Percentiles rank a stretch among this genome's conserved stretches.
phyloP scores from a whole-genome alignment of 805 yeast species.

The Myxozyma kluyveri region DNA sequence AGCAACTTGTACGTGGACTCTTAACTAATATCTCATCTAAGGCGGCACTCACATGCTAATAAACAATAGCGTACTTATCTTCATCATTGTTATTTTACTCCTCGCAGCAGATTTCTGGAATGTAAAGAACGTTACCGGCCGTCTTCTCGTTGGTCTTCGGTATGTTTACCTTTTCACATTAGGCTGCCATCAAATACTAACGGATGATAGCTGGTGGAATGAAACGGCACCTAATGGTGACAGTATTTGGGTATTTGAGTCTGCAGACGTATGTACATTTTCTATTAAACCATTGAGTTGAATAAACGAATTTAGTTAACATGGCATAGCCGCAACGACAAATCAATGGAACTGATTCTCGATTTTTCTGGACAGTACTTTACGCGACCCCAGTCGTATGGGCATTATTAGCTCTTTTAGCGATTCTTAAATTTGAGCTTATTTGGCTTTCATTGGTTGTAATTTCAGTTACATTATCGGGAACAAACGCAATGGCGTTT shows the following conservation, averaged over 20 bases:
- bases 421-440: conserved; percentile 75
- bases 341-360: conserved; percentile 89
- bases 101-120: conserved; percentile 93
- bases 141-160: conserved; percentile 78
- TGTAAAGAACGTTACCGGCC: conserved; percentile 84
- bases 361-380: conserved; percentile 77
- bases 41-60: not conserved
- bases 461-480: conserved; percentile 68
- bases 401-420: conserved; percentile 70
- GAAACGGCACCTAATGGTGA: conserved; percentile 66
- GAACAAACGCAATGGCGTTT: conserved; percentile 85
- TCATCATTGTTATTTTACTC: conserved; percentile 71
- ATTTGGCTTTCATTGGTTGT: conserved; percentile 44
- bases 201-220: conserved; percentile 80
- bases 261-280: conserved; percentile 54
- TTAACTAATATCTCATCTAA: not conserved
- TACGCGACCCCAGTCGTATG: conserved; percentile 76
- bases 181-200: not conserved
- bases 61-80: conserved; percentile 56
- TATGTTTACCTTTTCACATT: not conserved
- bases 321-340: conserved; percentile 43
- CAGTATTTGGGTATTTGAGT: conserved; percentile 82
- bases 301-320: too few species aligned
- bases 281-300: conserved; percentile 2
- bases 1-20: conserved; percentile 46